Percentiles rank a stretch among this genome's conserved stretches.
These are phyloP conservation scores for Colletotrichum costaricense DNA, from an alignment of 2,329 filamentous ascomycete genomes.

Conservation along the genomic window DNA sequence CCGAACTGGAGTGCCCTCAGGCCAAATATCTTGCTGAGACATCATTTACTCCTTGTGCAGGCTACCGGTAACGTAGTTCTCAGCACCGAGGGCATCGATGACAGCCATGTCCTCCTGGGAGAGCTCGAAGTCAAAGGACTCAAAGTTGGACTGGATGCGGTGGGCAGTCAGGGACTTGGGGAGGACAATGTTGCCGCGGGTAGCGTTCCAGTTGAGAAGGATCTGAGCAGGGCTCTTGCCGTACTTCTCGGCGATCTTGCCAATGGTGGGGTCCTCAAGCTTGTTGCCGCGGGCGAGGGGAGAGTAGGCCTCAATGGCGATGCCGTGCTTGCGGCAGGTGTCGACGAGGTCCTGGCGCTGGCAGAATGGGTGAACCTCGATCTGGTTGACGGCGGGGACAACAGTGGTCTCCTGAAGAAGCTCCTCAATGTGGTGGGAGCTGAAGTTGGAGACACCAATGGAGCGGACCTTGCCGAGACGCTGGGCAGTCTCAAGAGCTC, in stretches of 20 bases:
- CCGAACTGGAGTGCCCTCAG: slow-evolving; percentile 2
- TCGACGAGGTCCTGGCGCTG: slow-evolving; percentile 53
- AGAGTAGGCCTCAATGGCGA: slow-evolving; percentile 51
- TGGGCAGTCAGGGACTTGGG: slow-evolving; percentile 72
- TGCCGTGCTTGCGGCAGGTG: slow-evolving; percentile 79
- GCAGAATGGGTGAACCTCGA: slow-evolving; percentile 71
- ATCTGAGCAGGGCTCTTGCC: slow-evolving; percentile 68
- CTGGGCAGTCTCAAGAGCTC: slow-evolving; percentile 37
- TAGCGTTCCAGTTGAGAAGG: slow-evolving; percentile 68
- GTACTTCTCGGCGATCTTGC: slow-evolving; percentile 65
- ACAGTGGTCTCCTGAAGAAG: slow-evolving; percentile 54
- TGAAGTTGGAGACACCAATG: slow-evolving; percentile 54
- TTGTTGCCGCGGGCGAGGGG: slow-evolving; percentile 62
- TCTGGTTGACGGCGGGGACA: slow-evolving; percentile 67
- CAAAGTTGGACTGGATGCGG: slow-evolving; percentile 72
- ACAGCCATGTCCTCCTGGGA: slow-evolving; percentile 57
- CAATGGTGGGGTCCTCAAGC: slow-evolving; percentile 65
- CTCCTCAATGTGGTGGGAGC: slow-evolving; percentile 45
- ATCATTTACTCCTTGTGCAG: slow-evolving; percentile 53
- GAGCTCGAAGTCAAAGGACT: slow-evolving; percentile 72
- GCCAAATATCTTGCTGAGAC: background rate
- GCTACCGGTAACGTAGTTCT: slow-evolving; percentile 44
- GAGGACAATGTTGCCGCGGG: slow-evolving; percentile 68
- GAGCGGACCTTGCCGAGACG: slow-evolving; percentile 56
- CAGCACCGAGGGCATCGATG: slow-evolving; percentile 47